Evolutionary conservation across 177 flowering plant genomes (phyloP).

Genomic region (Telopea speciosissima): DNA sequence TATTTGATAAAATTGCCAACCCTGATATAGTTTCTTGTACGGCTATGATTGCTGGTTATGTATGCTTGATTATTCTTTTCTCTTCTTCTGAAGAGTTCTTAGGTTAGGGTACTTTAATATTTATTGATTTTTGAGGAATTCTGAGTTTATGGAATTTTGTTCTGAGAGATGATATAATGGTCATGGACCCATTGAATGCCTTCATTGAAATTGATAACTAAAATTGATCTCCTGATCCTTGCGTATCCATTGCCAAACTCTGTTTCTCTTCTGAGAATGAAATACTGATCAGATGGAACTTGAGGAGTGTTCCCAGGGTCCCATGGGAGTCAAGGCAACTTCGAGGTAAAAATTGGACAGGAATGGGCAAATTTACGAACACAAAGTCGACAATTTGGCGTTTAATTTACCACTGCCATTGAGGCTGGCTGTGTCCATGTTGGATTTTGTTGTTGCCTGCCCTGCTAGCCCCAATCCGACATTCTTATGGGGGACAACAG

Average conservation of each 20-base stretch:
- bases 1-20: too few species aligned
- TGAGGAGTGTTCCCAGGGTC: constrained; percentile 75
- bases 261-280: constrained; percentile 77
- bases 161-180: constrained; percentile 90
- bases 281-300: constrained; percentile 82
- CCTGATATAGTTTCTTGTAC: too few species aligned
- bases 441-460: too few species aligned
- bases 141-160: too few species aligned
- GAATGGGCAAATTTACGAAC: constrained; percentile 83
- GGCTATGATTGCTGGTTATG: too few species aligned
- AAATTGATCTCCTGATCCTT: constrained; percentile 90
- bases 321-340: constrained; percentile 94
- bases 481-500: too few species aligned
- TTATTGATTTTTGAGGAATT: too few species aligned
- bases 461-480: too few species aligned
- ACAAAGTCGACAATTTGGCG: constrained; percentile 82
- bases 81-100: too few species aligned
- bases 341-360: constrained; percentile 79
- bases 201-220: constrained; percentile 84
- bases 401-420: constrained; percentile 70
- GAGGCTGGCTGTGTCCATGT: constrained; percentile 62
- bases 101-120: too few species aligned
- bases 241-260: too few species aligned
- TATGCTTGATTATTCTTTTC: too few species aligned
- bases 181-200: constrained; percentile 73